Conservation (phyloP, 495 filamentous ascomycete genomes). For the Trichoderma asperelloides region DNA sequence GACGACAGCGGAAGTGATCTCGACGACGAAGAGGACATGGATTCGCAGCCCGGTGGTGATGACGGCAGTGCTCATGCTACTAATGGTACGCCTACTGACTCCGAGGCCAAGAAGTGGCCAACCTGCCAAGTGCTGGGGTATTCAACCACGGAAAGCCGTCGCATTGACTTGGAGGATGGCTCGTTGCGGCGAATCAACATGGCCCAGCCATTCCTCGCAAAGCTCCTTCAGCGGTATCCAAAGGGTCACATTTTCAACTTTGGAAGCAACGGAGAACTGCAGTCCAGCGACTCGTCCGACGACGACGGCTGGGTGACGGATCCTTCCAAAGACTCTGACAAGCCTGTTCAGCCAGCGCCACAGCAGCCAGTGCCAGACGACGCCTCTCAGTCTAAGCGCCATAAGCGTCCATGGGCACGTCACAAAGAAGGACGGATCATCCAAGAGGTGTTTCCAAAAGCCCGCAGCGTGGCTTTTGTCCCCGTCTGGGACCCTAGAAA, state of each 20-base stretch:
- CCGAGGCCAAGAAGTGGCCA: not conserved
- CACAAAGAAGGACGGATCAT: slow-evolving; percentile 16
- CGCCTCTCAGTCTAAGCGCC: slow-evolving; percentile 2
- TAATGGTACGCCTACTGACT: not conserved
- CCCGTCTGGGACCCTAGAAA: slow-evolving; percentile 64
- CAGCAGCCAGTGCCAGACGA: not conserved
- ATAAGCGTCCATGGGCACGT: slow-evolving; percentile 7
- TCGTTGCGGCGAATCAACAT: not conserved
- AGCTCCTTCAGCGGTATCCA: slow-evolving; percentile 49
- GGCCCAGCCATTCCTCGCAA: slow-evolving; percentile 35
- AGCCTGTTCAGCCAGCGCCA: not conserved
- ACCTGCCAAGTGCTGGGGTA: slow-evolving; percentile 24
- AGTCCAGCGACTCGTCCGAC: slow-evolving; percentile 13
- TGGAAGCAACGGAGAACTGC: slow-evolving; percentile 33
- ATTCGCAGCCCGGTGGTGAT: slow-evolving; percentile 10
- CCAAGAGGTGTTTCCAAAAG: slow-evolving; percentile 34
- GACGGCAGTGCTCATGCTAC: slow-evolving; percentile 5
- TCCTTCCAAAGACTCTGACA: slow-evolving; percentile 10
- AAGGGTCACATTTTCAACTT: slow-evolving; percentile 51
- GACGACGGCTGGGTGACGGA: slow-evolving; percentile 10
- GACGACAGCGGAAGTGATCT: slow-evolving; percentile 3
- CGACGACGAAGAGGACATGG: not conserved
- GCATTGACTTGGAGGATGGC: slow-evolving; percentile 17
- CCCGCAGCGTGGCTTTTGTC: slow-evolving; percentile 46
- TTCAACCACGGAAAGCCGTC: slow-evolving; percentile 21